These are phyloP conservation scores for Pyricularia grisea DNA, from an alignment of 2,329 filamentous ascomycete species.

Conservation along the genomic window DNA sequence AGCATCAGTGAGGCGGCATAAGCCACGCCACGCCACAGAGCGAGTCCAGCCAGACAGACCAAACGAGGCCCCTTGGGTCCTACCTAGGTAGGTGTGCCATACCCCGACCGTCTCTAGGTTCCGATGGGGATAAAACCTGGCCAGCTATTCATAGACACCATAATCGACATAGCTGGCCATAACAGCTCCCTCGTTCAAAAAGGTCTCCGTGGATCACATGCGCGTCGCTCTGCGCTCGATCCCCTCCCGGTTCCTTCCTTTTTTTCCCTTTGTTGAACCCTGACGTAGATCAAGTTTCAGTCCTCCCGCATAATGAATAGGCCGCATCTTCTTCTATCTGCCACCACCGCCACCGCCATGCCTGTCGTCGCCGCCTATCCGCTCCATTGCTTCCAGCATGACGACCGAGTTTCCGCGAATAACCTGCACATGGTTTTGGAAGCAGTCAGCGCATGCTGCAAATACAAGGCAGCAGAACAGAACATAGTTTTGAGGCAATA, in stretches of 20 bases:
- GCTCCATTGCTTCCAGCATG: constrained; percentile 80
- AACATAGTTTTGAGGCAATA: neutral
- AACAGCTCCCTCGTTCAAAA: neutral
- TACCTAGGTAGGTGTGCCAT: too few relatives aligned
- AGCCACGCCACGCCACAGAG: neutral
- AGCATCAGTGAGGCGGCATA: neutral
- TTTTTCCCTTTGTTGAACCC: neutral
- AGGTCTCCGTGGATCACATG: neutral
- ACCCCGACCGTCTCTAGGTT: neutral
- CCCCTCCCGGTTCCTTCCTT: neutral
- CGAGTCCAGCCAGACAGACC: neutral
- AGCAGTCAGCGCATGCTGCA: neutral
- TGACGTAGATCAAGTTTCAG: neutral
- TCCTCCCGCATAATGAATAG: neutral
- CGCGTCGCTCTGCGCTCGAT: neutral
- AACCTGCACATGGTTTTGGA: constrained; percentile 42
- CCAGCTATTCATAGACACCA: neutral
- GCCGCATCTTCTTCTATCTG: neutral
- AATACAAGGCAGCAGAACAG: neutral
- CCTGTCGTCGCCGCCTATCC: constrained; percentile 54
- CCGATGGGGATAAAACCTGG: neutral
- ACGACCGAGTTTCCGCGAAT: constrained; percentile 98
- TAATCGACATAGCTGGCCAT: neutral
- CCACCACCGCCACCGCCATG: neutral
- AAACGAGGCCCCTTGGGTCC: neutral